Percentiles rank a stretch among this genome's conserved stretches.
phyloP scores from a whole-genome alignment of 2,329 filamentous ascomycete genomes.

The Calycina marina region DNA sequence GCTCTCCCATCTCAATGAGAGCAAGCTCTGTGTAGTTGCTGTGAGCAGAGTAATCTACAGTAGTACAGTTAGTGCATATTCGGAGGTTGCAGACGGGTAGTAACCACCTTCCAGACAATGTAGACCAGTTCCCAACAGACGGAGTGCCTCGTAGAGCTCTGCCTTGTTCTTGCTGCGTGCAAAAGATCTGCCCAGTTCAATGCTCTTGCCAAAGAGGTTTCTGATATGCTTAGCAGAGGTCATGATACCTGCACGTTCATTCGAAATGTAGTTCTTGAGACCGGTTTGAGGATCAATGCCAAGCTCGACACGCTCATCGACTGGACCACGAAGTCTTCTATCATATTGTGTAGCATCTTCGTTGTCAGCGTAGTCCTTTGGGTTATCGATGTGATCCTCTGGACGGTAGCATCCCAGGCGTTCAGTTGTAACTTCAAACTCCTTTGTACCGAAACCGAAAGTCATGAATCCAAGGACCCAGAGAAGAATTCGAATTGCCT shows the following conservation, averaged over 20 bases:
- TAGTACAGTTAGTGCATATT: too few relatives aligned
- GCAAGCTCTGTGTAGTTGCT: conserved; percentile 87
- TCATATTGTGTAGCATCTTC: conserved; percentile 74
- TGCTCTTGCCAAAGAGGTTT: conserved; percentile 55
- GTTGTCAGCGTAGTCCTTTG: conserved; percentile 79
- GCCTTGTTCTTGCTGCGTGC: conserved; percentile 47
- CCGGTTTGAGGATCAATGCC: conserved; percentile 61
- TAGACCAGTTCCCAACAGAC: conserved; percentile 72
- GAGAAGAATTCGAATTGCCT: conserved; percentile 79
- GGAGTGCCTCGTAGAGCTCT: conserved; percentile 78
- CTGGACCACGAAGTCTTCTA: conserved; percentile 60
- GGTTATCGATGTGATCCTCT: conserved; percentile 70
- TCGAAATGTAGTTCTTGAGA: conserved; percentile 91
- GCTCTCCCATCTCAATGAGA: conserved; percentile 73
- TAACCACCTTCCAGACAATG: conserved; percentile 59
- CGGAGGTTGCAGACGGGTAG: conserved; percentile 13
- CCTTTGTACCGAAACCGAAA: conserved; percentile 69
- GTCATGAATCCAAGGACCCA: conserved; percentile 84
- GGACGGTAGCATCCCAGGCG: conserved; percentile 69
- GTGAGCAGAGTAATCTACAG: conserved; percentile 68
- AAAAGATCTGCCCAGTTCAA: conserved; percentile 69
- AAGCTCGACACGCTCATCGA: conserved; percentile 68
- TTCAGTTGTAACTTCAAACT: conserved; percentile 73
- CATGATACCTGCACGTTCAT: conserved; percentile 63
- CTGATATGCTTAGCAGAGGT: conserved; percentile 70